Percentiles rank a stretch among this genome's conserved stretches.
phyloP scores from a whole-genome alignment of 176 grass and related monocot genomes.

The Oryza officinalis region DNA sequence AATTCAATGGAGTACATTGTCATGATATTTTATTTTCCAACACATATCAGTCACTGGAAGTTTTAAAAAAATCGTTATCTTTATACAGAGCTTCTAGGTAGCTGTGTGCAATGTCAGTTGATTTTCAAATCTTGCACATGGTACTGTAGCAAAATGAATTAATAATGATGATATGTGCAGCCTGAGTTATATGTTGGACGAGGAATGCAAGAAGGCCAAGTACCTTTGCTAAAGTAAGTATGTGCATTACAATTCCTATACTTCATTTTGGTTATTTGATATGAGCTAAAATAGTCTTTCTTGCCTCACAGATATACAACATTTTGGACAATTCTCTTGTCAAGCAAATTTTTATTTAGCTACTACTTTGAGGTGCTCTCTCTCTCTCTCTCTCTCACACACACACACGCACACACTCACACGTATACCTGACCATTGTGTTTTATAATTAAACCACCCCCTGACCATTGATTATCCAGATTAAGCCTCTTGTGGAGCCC shows the following conservation, averaged over 20 bases:
- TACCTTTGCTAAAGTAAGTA: conserved; percentile 83
- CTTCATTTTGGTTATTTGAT: conserved; percentile 26
- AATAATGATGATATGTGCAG: conserved; percentile 51
- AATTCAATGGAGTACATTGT: neutral
- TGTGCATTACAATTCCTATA: conserved; percentile 19
- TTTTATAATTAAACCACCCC: neutral
- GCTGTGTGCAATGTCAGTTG: neutral
- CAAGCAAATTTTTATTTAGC: conserved; percentile 94
- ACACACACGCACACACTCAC: too few species aligned
- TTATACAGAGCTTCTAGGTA: neutral
- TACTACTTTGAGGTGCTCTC: conserved; percentile 88
- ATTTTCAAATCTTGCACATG: conserved; percentile 10
- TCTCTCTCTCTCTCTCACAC: neutral
- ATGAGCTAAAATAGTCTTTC: conserved; percentile 40
- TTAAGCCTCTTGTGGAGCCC: conserved; percentile 88
- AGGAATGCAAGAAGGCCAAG: conserved; percentile 91
- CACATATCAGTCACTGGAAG: neutral
- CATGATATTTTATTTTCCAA: conserved; percentile 16
- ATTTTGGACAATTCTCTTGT: conserved; percentile 84
- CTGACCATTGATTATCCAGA: conserved; percentile 49
- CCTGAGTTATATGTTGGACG: conserved; percentile 75
- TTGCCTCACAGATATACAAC: conserved; percentile 68
- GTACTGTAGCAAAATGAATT: conserved; percentile 27
- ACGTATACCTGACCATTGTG: neutral
- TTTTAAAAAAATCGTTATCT: neutral